Conservation (phyloP, 345 rosid genomes). For the Mallotus nudiflorus region DNA sequence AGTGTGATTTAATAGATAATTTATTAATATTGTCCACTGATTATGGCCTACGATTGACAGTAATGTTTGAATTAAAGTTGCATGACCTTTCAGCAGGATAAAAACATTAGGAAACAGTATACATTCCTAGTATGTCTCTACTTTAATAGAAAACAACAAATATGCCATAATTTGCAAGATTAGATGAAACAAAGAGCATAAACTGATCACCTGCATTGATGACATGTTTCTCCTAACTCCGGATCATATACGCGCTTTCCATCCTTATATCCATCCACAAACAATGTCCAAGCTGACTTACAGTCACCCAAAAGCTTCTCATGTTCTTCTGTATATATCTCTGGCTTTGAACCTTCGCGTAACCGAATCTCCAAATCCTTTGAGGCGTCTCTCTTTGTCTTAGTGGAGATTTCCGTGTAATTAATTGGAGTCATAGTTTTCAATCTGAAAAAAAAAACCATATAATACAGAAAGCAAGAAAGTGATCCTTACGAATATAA, state of each 20-base stretch:
- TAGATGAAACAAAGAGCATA: background rate
- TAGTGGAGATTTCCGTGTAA: constrained; percentile 11
- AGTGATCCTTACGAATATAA: background rate
- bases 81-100: background rate
- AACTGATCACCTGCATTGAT: constrained; percentile 40
- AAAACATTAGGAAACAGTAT: background rate
- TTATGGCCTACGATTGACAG: background rate
- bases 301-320: constrained; percentile 34
- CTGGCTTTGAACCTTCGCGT: constrained; percentile 30
- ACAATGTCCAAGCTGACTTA: constrained; percentile 19
- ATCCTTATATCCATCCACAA: constrained; percentile 28
- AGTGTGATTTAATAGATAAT: too few relatives aligned
- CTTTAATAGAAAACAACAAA: background rate
- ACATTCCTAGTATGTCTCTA: background rate
- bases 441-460: constrained; percentile 22
- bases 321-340: constrained; percentile 31
- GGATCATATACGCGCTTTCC: constrained; percentile 36
- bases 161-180: background rate
- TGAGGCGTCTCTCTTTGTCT: constrained; percentile 7
- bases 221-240: constrained; percentile 33
- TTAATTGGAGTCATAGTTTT: constrained; percentile 25
- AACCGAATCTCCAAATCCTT: constrained; percentile 19
- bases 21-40: background rate
- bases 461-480: background rate
- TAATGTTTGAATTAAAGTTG: background rate